These are phyloP conservation scores for Colletotrichum gigasporum DNA, from an alignment of 2,329 filamentous ascomycete genomes.

Conservation along the genomic window DNA sequence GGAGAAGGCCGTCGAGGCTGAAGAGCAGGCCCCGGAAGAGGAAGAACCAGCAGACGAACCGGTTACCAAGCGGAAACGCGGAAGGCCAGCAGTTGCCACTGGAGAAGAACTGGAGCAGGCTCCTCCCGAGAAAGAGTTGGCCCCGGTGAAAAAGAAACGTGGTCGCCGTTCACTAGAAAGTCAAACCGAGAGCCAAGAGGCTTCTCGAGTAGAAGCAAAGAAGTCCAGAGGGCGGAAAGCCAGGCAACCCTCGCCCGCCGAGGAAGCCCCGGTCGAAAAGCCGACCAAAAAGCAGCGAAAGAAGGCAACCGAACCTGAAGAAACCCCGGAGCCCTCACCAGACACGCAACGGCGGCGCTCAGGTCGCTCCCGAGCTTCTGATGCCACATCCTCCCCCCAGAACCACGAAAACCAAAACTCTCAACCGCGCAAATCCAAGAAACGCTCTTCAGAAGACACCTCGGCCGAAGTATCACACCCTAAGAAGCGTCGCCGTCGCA, in stretches of 20 bases:
- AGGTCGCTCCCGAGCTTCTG: constrained; percentile 30
- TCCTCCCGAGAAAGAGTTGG: constrained; percentile 12
- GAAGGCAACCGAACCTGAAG: constrained; percentile 4
- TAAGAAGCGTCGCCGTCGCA: constrained; percentile 22
- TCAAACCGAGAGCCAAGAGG: constrained; percentile 27
- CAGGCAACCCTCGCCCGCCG: not conserved
- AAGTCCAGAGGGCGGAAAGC: not conserved
- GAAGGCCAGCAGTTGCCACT: constrained; percentile 31
- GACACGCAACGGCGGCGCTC: constrained; percentile 27
- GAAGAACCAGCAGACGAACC: constrained; percentile 16
- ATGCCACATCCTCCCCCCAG: constrained; percentile 3
- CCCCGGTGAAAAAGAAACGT: constrained; percentile 2
- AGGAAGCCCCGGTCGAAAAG: not conserved
- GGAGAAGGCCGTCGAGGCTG: not conserved
- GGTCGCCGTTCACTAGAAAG: not conserved
- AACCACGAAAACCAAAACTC: constrained; percentile 32
- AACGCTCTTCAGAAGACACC: constrained; percentile 1
- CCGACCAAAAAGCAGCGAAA: constrained; percentile 11
- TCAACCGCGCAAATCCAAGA: constrained; percentile 15
- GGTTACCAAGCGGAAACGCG: constrained; percentile 32
- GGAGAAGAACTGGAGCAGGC: constrained; percentile 25
- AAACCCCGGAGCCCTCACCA: constrained; percentile 13
- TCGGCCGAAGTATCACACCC: not conserved
- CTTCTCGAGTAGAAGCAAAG: not conserved
- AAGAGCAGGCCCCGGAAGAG: not conserved